Base-by-base conservation (phyloP, 169 alveolate genomes). In the Plasmodium gaboni region DNA sequence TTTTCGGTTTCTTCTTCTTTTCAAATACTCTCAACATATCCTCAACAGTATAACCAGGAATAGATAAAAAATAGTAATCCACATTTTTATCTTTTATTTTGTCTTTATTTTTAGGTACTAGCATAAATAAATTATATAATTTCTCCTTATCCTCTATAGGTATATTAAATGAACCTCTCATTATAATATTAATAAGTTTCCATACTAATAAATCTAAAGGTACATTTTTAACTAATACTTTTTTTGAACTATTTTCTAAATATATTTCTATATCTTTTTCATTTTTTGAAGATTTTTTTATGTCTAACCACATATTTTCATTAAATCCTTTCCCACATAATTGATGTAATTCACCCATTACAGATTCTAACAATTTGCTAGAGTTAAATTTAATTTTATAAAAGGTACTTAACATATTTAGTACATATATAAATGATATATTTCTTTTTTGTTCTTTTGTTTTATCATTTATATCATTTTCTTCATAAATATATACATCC, bases 41-140 rank as follows among this genome's bases (percentile, higher is more conserved):
- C 72, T 86, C 87, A 13, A 86, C 61, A 65, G 92, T 86, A 48
- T 72, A 86, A 6, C 92, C 92, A 15, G 92, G 87, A 13, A 7
- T 32, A 13, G 92, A 22, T 9, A 60, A 12, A 48, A 72, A 70
- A 44, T 70, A 69, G 50, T 86, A 60, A 51, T 72, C 92, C 38
- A 50, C 46, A 55, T 55, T 17, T 55, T 55, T 55, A 17, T 59
- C 61, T n/a, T 2, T 38, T 48, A 68, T 9, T 15, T 19, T 22
- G 5, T 86, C 70, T 61, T 72, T 72, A 70, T 60, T 70, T 26
- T 38, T 44, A 19, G 83, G 85, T 13, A 86, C 86, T 64, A 86
- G 4, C 12, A 61, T 72, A 71, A 86, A 86, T 72, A 86, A 71
- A 24, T 86, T 61, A 57, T 71, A 71, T 61, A 86, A 63, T 65